phyloP scores from a whole-genome alignment of 2,329 filamentous ascomycete genomes.

The Penicillium sp. region DNA sequence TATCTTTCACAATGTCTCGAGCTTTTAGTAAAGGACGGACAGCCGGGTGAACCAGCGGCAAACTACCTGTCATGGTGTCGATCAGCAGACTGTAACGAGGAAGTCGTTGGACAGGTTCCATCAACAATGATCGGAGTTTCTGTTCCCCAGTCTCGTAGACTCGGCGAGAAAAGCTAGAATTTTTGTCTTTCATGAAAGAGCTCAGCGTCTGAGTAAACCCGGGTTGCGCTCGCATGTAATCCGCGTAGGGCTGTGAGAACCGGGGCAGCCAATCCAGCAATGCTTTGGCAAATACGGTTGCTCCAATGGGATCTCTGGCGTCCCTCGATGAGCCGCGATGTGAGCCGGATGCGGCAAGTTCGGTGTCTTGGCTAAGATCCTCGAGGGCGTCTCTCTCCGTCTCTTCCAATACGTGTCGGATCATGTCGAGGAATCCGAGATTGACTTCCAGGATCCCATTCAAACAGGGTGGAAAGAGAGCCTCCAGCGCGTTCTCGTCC shows the following conservation, averaged over 20 bases:
- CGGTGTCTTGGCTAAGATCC: conserved; percentile 67
- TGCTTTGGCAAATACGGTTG: conserved; percentile 73
- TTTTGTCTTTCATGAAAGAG: conserved; percentile 71
- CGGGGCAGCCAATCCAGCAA: conserved; percentile 91
- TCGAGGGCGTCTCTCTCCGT: conserved; percentile 77
- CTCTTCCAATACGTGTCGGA: conserved; percentile 75
- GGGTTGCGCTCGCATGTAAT: conserved; percentile 89
- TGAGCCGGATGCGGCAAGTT: conserved; percentile 50
- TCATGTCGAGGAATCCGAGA: conserved; percentile 72
- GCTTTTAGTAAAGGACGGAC: conserved; percentile 82
- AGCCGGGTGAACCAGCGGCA: conserved; percentile 84
- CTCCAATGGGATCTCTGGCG: conserved; percentile 72
- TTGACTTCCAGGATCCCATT: conserved; percentile 82
- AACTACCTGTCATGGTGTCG: conserved; percentile 85
- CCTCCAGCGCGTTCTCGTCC: conserved; percentile 69
- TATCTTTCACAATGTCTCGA: conserved; percentile 90
- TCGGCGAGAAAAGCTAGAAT: conserved; percentile 78
- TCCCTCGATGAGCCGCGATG: conserved; percentile 48
- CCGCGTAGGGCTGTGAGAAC: conserved; percentile 86
- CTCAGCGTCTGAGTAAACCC: conserved; percentile 81
- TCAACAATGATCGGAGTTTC: conserved; percentile 83
- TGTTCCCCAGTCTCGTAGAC: conserved; percentile 87
- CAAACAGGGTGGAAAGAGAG: conserved; percentile 78
- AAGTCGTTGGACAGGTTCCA: conserved; percentile 92
- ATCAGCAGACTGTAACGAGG: conserved; percentile 95